Conservation (phyloP, 371 early-diverging fungal genomes). For the Basidiobolus heterosporus region DNA sequence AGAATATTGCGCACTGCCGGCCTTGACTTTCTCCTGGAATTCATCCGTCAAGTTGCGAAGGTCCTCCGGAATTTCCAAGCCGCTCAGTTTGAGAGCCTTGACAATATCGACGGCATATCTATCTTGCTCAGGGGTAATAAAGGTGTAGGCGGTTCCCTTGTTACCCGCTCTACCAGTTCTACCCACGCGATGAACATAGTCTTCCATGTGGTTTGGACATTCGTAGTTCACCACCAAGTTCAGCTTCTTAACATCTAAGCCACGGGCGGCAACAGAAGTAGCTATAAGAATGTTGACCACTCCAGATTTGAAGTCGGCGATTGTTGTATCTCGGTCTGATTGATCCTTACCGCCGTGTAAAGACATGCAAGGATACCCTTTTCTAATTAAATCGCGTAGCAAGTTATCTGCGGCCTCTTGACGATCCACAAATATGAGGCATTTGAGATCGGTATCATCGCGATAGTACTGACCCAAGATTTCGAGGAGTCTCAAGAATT, state of each 20-base stretch:
- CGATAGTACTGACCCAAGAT: constrained; percentile 68
- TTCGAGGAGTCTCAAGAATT: constrained; percentile 74
- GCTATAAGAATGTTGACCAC: constrained; percentile 82
- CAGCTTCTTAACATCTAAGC: constrained; percentile 93
- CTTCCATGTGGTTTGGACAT: constrained; percentile 96
- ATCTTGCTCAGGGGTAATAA: constrained; percentile 85
- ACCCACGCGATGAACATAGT: constrained; percentile 97
- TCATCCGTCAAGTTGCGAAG: constrained; percentile 60
- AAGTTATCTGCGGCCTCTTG: constrained; percentile 89
- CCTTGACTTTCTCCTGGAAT: constrained; percentile 75
- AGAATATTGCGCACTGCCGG: constrained; percentile 65
- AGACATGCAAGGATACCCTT: constrained; percentile 82
- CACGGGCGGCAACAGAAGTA: constrained; percentile 99
- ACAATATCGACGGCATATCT: constrained; percentile 84
- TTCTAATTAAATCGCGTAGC: constrained; percentile 61
- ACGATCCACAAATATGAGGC: constrained; percentile 86
- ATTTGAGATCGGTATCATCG: constrained; percentile 41
- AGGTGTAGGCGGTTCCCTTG: constrained; percentile 91
- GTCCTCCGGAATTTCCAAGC: constrained; percentile 51
- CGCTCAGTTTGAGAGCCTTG: constrained; percentile 70
- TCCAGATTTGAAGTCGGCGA: constrained; percentile 84
- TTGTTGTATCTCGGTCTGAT: constrained; percentile 83
- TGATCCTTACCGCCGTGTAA: constrained; percentile 96
- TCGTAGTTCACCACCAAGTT: constrained; percentile 96
- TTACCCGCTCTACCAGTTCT: constrained; percentile 97